phyloP scores from a whole-genome alignment of 169 alveolate species.

The Babesia sp. region DNA sequence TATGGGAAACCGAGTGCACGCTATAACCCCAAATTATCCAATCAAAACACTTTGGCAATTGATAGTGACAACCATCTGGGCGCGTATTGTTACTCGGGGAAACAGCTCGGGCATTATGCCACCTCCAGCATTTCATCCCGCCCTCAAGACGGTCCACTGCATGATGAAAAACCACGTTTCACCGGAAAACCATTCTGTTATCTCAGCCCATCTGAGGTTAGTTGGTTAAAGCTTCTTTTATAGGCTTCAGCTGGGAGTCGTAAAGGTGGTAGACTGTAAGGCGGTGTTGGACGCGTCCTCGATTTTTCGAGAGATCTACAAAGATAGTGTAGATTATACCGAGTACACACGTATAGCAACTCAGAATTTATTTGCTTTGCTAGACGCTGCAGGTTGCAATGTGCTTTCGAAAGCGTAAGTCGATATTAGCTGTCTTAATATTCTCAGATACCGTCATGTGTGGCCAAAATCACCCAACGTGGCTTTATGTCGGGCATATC shows the following conservation, averaged over 20 bases:
- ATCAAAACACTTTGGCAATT: too few relatives aligned
- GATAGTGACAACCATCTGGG: too few relatives aligned
- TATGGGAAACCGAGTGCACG: background rate
- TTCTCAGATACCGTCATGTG: background rate
- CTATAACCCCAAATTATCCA: background rate
- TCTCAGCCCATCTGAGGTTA: constrained; percentile 9
- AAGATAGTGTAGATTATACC: background rate
- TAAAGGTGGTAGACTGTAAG: constrained; percentile 20
- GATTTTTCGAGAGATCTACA: background rate
- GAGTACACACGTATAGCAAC: background rate
- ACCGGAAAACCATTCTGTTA: background rate
- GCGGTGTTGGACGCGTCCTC: background rate
- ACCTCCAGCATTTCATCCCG: too few relatives aligned
- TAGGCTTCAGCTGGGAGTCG: constrained; percentile 17
- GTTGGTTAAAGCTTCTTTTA: background rate
- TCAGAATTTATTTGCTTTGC: background rate
- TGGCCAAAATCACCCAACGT: constrained; percentile 21
- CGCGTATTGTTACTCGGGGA: too few relatives aligned
- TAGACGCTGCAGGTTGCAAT: background rate
- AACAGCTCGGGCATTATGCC: too few relatives aligned
- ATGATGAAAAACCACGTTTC: background rate
- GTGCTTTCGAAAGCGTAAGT: constrained; percentile 21
- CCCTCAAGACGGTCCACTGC: background rate
- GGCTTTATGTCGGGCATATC: constrained; percentile 27
- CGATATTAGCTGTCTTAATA: background rate